These are phyloP conservation scores for Candida chauliodis DNA, from an alignment of 805 yeast genomes.

Conservation along the genomic window DNA sequence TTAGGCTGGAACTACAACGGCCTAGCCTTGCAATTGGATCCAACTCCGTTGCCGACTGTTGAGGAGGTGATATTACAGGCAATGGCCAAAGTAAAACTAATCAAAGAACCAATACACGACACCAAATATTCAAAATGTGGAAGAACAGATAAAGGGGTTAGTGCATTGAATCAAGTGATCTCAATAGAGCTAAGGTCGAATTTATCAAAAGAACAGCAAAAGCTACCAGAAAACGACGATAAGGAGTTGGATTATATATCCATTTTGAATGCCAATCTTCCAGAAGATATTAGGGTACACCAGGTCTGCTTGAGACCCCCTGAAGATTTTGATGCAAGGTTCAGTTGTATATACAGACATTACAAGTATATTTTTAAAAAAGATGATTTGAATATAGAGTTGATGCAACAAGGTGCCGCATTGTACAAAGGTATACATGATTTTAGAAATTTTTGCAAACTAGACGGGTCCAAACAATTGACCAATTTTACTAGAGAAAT, in stretches of 20 bases:
- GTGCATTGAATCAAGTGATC: slow-evolving; percentile 94
- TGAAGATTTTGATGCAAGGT: slow-evolving; percentile 79
- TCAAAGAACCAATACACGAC: slow-evolving; percentile 55
- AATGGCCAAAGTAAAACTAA: slow-evolving; percentile 59
- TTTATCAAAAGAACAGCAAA: slow-evolving; percentile 60
- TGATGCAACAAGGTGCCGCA: slow-evolving; percentile 67
- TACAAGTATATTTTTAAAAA: slow-evolving; percentile 75
- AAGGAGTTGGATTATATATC: slow-evolving; percentile 74
- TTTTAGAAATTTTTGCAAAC: slow-evolving; percentile 89
- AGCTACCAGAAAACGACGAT: slow-evolving; percentile 50
- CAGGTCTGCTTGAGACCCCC: slow-evolving; percentile 84
- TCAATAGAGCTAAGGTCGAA: slow-evolving; percentile 73
- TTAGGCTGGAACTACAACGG: slow-evolving; percentile 96
- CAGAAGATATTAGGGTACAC: slow-evolving; percentile 79
- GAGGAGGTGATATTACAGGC: slow-evolving; percentile 77
- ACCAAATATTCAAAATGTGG: slow-evolving; percentile 88
- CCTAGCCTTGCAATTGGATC: slow-evolving; percentile 73
- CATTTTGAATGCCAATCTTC: slow-evolving; percentile 72
- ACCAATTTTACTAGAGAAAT: slow-evolving; percentile 71
- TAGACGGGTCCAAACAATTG: slow-evolving; percentile 93
- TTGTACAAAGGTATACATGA: slow-evolving; percentile 74
- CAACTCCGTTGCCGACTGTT: slow-evolving; percentile 80
- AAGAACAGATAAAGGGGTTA: slow-evolving; percentile 92
- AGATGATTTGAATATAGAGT: slow-evolving; percentile 53
- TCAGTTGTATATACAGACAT: slow-evolving; percentile 83